These are phyloP conservation scores for Phaeophleospora eucalypticola DNA, from an alignment of 2,329 filamentous ascomycete genomes.

Conservation along the genomic window DNA sequence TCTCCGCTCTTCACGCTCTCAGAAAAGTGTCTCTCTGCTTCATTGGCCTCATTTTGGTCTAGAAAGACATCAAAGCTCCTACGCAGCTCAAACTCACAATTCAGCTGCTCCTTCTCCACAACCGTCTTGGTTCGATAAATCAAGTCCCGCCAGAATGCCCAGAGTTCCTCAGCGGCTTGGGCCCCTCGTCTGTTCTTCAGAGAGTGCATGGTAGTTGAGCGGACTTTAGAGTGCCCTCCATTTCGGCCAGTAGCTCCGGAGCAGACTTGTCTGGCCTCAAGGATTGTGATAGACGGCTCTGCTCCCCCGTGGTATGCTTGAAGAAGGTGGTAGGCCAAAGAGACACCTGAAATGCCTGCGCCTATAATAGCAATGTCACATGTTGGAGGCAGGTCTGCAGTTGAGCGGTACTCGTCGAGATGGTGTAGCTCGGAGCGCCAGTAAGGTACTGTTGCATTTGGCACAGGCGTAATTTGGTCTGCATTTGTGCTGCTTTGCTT, in stretches of 20 bases:
- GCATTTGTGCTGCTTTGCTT: too few species aligned
- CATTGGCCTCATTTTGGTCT: constrained; percentile 13
- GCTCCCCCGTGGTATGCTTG: constrained; percentile 1
- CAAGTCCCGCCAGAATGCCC: constrained; percentile 21
- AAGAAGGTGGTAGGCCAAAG: constrained; percentile 18
- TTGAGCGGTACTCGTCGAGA: constrained; percentile 57
- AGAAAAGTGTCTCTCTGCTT: constrained; percentile 7
- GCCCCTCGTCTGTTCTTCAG: constrained; percentile 16
- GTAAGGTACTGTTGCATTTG: constrained; percentile 32
- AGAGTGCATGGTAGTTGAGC: constrained; percentile 5
- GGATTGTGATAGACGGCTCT: constrained; percentile 11
- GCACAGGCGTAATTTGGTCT: constrained; percentile 8
- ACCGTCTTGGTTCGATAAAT: constrained; percentile 31
- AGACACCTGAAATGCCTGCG: constrained; percentile 18
- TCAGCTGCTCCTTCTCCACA: constrained; percentile 35
- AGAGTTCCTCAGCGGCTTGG: constrained; percentile 28
- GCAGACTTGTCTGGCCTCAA: constrained; percentile 22
- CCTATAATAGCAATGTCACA: constrained; percentile 23
- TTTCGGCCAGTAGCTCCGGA: constrained; percentile 23
- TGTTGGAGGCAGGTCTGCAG: constrained; percentile 45
- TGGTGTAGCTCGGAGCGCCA: constrained; percentile 40
- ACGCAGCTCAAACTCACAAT: constrained; percentile 43
- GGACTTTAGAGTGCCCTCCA: constrained; percentile 16
- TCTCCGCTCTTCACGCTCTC: constrained; percentile 3
- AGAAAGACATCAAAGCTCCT: constrained; percentile 38